Percentiles rank a stretch among this genome's conserved stretches.
Evolutionary conservation across 768 basidiomycete species (phyloP).

Genomic region (Thelephora aurantiotincta): DNA sequence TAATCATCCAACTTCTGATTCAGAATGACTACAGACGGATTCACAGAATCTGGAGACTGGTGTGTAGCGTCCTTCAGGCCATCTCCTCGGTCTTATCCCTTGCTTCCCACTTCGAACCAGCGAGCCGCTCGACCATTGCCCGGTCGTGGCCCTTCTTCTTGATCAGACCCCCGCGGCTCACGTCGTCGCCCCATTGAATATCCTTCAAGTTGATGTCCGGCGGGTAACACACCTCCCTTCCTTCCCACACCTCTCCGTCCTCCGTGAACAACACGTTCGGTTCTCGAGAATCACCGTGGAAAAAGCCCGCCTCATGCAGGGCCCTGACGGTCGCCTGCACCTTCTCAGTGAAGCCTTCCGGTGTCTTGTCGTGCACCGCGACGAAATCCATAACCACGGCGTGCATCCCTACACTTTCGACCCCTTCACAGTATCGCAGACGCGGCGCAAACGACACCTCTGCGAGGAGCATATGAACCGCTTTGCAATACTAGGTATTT

Average conservation of each 20-base stretch:
- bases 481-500: not conserved
- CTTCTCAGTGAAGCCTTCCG: not conserved
- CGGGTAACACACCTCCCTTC: constrained; percentile 8
- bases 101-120: too few species aligned
- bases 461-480: constrained; percentile 4
- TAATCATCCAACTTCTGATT: too few species aligned
- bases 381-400: constrained; percentile 12
- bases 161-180: too few species aligned
- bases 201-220: constrained; percentile 3
- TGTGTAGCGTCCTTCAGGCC: too few species aligned
- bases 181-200: too few species aligned
- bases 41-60: too few species aligned
- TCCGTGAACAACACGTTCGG: constrained; percentile 13
- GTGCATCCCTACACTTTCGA: constrained; percentile 4
- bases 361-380: constrained; percentile 1
- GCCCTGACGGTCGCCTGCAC: constrained; percentile 4
- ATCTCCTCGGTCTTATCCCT: too few species aligned
- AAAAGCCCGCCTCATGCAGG: constrained; percentile 10
- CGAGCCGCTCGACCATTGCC: too few species aligned
- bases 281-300: constrained; percentile 18
- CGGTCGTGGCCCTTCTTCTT: too few species aligned
- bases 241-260: constrained; percentile 5
- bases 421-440: constrained; percentile 2
- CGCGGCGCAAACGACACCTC: constrained; percentile 2
- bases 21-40: too few species aligned